Percentiles rank a stretch among this genome's conserved stretches.
Evolutionary conservation across 2,329 filamentous ascomycete genomes (phyloP).

Genomic region (Paecilomyces formosus): DNA sequence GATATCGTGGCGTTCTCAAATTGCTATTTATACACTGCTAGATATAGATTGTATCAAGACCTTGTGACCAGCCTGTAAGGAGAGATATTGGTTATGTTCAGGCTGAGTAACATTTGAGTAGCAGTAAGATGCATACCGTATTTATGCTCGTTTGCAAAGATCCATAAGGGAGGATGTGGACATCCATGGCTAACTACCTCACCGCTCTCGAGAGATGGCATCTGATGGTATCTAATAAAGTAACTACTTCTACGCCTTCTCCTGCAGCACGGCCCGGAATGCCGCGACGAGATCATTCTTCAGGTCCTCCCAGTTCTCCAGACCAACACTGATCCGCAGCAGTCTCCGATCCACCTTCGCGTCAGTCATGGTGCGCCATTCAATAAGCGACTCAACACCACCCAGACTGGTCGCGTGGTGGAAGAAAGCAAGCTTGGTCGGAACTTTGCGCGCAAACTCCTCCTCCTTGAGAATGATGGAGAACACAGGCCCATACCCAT

Average conservation of each 20-base stretch:
- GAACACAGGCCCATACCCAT: constrained; percentile 85
- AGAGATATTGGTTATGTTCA: too few relatives aligned
- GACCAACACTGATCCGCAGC: constrained; percentile 74
- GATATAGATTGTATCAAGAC: too few relatives aligned
- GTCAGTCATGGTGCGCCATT: constrained; percentile 93
- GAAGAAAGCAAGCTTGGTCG: constrained; percentile 73
- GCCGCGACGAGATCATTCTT: constrained; percentile 64
- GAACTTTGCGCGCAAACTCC: constrained; percentile 59
- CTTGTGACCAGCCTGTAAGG: too few relatives aligned
- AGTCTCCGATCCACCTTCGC: constrained; percentile 60
- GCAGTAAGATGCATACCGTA: too few relatives aligned
- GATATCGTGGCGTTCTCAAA: too few relatives aligned
- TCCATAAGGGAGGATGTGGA: too few relatives aligned
- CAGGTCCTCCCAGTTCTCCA: constrained; percentile 82
- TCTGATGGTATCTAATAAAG: neutral
- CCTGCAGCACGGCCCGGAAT: constrained; percentile 49
- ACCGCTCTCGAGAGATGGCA: too few relatives aligned
- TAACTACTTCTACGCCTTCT: constrained; percentile 11
- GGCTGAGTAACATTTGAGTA: too few relatives aligned
- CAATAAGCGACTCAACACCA: constrained; percentile 89
- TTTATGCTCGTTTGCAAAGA: too few relatives aligned
- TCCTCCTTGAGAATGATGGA: constrained; percentile 59
- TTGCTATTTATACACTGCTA: too few relatives aligned
- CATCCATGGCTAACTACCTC: too few relatives aligned
- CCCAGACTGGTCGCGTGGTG: constrained; percentile 92